Percentiles rank a stretch among this genome's conserved stretches.
Evolutionary conservation across 345 rosid species (phyloP).

Genomic region (Lenwebbia sp.): DNA sequence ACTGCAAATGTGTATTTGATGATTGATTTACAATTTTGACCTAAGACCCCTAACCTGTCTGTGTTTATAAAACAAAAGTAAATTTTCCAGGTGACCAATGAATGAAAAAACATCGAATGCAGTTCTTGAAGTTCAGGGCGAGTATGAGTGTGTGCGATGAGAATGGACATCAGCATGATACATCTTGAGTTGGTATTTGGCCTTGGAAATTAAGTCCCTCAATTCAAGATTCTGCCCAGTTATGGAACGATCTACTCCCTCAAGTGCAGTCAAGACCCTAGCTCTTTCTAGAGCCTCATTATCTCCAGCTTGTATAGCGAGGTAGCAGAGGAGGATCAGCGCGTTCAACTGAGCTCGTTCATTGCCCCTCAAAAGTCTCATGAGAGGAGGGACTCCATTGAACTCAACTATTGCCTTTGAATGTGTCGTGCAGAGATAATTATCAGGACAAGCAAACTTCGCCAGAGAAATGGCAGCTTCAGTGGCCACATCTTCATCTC

Average conservation of each 20-base stretch:
- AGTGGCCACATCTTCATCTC: slow-evolving; percentile 46
- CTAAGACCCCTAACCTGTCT: neutral
- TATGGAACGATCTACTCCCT: slow-evolving; percentile 53
- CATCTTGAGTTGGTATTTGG: slow-evolving; percentile 50
- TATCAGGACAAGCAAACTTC: slow-evolving; percentile 55
- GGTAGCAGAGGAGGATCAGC: slow-evolving; percentile 62
- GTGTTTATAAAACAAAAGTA: neutral
- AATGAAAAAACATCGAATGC: neutral
- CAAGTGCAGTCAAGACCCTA: slow-evolving; percentile 65
- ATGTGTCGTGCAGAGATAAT: slow-evolving; percentile 52
- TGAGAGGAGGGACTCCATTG: slow-evolving; percentile 37
- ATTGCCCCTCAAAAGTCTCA: slow-evolving; percentile 50
- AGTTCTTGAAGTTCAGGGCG: neutral
- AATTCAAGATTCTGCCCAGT: slow-evolving; percentile 50
- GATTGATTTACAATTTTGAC: neutral
- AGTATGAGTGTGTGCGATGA: neutral
- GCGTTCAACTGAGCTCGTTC: slow-evolving; percentile 54
- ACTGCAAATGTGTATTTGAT: neutral
- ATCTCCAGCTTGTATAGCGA: slow-evolving; percentile 55
- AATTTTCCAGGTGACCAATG: neutral
- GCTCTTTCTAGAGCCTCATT: slow-evolving; percentile 51
- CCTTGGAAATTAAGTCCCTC: slow-evolving; percentile 54
- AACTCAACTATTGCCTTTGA: slow-evolving; percentile 60
- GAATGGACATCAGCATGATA: slow-evolving; percentile 42
- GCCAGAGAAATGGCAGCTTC: slow-evolving; percentile 68